A percentile compares a stretch with the other conserved stretches of the same genome.
phyloP scores from a whole-genome alignment of 2,329 filamentous ascomycete species.

The Cladosporium velox region DNA sequence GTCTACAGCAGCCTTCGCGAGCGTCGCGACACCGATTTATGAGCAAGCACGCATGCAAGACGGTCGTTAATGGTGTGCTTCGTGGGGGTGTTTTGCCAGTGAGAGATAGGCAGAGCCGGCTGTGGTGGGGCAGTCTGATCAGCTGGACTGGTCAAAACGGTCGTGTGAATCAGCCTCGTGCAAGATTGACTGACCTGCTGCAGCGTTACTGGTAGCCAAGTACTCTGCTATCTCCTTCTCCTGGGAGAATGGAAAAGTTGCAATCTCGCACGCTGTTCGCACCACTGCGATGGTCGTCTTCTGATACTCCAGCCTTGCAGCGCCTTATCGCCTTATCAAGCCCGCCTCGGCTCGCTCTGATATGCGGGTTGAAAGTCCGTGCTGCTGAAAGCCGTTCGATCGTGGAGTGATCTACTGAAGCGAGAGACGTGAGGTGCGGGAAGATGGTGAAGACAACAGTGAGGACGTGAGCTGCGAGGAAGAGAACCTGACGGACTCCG shows the following conservation, averaged over 20 bases:
- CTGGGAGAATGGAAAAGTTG: background rate
- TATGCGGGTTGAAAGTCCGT: constrained; percentile 7
- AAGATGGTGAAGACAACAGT: background rate
- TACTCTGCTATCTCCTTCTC: background rate
- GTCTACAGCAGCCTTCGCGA: constrained; percentile 14
- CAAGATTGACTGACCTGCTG: constrained; percentile 5
- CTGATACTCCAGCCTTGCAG: background rate
- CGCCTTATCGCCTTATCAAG: constrained; percentile 17
- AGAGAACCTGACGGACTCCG: background rate
- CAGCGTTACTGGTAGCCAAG: background rate
- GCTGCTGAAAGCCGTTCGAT: background rate
- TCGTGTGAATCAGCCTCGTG: constrained; percentile 14
- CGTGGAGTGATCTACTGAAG: background rate
- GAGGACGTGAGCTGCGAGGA: background rate
- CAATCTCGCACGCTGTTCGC: background rate
- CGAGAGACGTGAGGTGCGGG: background rate
- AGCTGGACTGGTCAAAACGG: background rate
- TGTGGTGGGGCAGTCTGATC: constrained; percentile 13
- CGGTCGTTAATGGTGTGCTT: constrained; percentile 16
- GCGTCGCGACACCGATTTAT: constrained; percentile 1
- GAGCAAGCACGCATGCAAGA: constrained; percentile 6
- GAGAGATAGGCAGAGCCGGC: background rate
- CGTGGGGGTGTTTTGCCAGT: background rate
- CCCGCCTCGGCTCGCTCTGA: constrained; percentile 1
- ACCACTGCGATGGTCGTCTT: constrained; percentile 3